Evolutionary conservation across 495 filamentous ascomycete genomes (phyloP), one percentile per base, ranked within the genome.

Genomic region (Tricharina praecox): DNA sequence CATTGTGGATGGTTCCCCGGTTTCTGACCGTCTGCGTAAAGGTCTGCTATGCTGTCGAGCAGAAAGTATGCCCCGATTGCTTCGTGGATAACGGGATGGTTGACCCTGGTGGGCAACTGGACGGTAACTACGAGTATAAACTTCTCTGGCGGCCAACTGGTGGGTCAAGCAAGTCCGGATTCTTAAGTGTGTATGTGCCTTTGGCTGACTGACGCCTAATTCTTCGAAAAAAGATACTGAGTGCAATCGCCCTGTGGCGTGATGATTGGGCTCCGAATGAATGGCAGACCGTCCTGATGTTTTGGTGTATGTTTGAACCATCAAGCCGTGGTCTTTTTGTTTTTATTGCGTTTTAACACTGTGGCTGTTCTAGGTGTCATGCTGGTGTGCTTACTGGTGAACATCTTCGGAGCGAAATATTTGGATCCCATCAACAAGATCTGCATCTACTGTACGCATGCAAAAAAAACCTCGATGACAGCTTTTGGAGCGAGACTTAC

Each of bases 371-470:
- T 34, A 57, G 55, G 61, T 23, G 71, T 81, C 1, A 76, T 75
- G 65, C 48, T 71, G 5, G 52, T 77, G 32, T 76, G 72, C 54
- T 68, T 71, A 36, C 40, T 67, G 1, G 66, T 78, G 13, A 78
- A 79, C 57, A 67, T 74, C 37, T 78, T 79, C 49, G 65, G 62
- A 2, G 64, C 70, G 23, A 69, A 66, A 51, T 73, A 72, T 43
- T 63, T 81, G 9, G 74, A 78, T 55, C 48, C 79, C 16, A 74
- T 80, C 59, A 79, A 80, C 58, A 80, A 79, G 61, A 60, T 77
- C 23, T 79, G 76, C 52, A 77, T 80, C 23, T 77, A 69, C 50
- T 81, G 77, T n/a, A n/a, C n/a, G n/a, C n/a, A n/a, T n/a, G n/a
- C n/a, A n/a, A n/a, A n/a, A n/a, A n/a, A n/a, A n/a, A n/a, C n/a